Percentiles rank a stretch among this genome's conserved stretches.
Evolutionary conservation across 768 basidiomycete species (phyloP).

Genomic region (Vararia minispora): DNA sequence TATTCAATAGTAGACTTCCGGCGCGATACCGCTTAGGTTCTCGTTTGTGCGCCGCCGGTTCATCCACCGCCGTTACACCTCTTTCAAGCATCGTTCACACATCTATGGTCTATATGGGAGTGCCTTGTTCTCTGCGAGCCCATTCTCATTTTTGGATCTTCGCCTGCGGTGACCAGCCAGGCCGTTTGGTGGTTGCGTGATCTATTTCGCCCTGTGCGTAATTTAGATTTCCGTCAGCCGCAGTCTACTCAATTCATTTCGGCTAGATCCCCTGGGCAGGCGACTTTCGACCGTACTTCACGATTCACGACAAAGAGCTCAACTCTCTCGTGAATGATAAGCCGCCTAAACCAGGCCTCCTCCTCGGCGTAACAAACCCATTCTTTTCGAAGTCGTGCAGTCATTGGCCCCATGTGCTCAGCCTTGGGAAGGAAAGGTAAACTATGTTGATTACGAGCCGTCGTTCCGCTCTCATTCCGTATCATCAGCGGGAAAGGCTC

Average conservation of each 20-base stretch:
- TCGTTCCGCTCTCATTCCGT: neutral
- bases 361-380: conserved; percentile 85
- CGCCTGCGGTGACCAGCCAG: conserved; percentile 75
- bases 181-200: conserved; percentile 91
- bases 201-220: conserved; percentile 66
- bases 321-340: conserved; percentile 65
- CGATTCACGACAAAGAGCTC: conserved; percentile 90
- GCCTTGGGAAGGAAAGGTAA: conserved; percentile 43
- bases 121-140: conserved; percentile 87
- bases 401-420: conserved; percentile 82
- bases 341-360: conserved; percentile 62
- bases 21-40: conserved; percentile 31
- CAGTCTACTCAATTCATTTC: neutral
- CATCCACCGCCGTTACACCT: conserved; percentile 45
- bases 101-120: conserved; percentile 88
- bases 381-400: conserved; percentile 68
- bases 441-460: conserved; percentile 20
- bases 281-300: conserved; percentile 91
- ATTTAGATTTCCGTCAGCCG: neutral
- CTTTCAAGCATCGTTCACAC: conserved; percentile 52
- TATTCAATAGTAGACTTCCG: neutral
- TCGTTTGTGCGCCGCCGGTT: conserved; percentile 53
- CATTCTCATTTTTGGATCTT: conserved; percentile 69
- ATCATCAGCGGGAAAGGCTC: neutral
- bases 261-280: conserved; percentile 67